A percentile compares a stretch with the other conserved stretches of the same genome.
Evolutionary conservation across 805 yeast species (phyloP).

Genomic region (Kazachstania bromeliacearum): DNA sequence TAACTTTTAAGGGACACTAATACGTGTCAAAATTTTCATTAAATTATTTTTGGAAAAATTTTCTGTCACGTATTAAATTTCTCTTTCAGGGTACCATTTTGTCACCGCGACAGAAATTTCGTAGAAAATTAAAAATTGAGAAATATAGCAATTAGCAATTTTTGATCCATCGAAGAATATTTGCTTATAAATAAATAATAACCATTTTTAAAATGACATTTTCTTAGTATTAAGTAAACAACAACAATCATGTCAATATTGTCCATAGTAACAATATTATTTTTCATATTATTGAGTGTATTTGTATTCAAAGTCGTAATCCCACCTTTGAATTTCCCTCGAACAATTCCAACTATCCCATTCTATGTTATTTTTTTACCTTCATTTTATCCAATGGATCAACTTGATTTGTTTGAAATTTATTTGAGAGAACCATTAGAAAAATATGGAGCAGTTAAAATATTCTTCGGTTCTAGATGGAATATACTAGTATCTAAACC

Average conservation of each 20-base stretch:
- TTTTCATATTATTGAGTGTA: background rate
- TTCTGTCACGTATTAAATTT: too few species aligned
- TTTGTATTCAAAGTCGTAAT: conserved; percentile 17
- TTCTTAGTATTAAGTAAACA: background rate
- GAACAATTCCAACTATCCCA: conserved; percentile 51
- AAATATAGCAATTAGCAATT: too few species aligned
- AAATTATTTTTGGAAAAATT: too few species aligned
- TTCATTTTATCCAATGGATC: conserved; percentile 37
- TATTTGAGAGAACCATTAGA: conserved; percentile 39
- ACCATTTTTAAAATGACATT: too few species aligned
- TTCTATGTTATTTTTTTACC: conserved; percentile 48
- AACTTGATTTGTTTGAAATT: conserved; percentile 35
- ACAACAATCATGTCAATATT: background rate
- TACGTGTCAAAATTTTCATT: too few species aligned
- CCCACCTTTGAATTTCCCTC: conserved; percentile 46
- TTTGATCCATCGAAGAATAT: too few species aligned
- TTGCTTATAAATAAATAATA: too few species aligned
- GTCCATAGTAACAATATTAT: background rate
- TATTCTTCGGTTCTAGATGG: conserved; percentile 55
- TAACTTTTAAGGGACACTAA: too few species aligned
- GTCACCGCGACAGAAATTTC: too few species aligned
- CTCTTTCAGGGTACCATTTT: too few species aligned
- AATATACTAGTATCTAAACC: conserved; percentile 46
- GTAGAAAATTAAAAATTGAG: too few species aligned
- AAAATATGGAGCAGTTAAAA: conserved; percentile 47